Evolutionary conservation across 805 yeast genomes (phyloP), one percentile per base, ranked within the genome.

Genomic region (Saccharomyces mikatae): DNA sequence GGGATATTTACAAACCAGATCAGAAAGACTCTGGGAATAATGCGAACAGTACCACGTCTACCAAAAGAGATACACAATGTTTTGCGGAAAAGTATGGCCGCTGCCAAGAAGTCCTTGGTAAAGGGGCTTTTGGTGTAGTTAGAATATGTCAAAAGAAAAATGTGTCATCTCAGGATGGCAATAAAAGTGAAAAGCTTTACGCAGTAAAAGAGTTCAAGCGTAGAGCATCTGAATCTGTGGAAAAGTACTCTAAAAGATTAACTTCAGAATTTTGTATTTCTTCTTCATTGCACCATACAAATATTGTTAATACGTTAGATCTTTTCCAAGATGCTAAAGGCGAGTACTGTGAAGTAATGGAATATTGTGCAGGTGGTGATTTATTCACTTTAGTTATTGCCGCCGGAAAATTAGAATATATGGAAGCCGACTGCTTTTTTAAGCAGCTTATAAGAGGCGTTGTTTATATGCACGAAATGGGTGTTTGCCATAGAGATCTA

Each of bases 81-180:
- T 86, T 92, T 68, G 86, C 83, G 8, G 91, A 90, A 62, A 87
- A 91, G 67, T 92, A 92, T 69, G 99, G 99, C 47, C 80, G 87
- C 52, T 92, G 98, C 69, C 96, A 89, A 71, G 98, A 92, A 68
- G 88, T 91, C 49, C 81, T 94, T 58, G 99, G 99, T 27, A 80
- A 87, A 51, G 98, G 98, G 22, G 84, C 97, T 0, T 92, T 87
- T 74, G 99, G 99, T 21, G 89, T 89, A 48, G 98, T 92, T 22
- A 77, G 97, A 57, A 81, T 94, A 4, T 80, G 96, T 6, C 97
- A 91, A 74, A 86, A 86, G 68, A 82, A 80, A 62, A 60, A 72
- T 17, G 44, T 36, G 6, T 36, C 11, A 10, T 36, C 44, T 9
- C 63, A 60, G 13, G 58, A 65, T 49, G 51, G 64, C 54, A 24